These are phyloP conservation scores for Ascochyta viciae-villosae DNA, from an alignment of 2,329 filamentous ascomycete species.

Conservation along the genomic window DNA sequence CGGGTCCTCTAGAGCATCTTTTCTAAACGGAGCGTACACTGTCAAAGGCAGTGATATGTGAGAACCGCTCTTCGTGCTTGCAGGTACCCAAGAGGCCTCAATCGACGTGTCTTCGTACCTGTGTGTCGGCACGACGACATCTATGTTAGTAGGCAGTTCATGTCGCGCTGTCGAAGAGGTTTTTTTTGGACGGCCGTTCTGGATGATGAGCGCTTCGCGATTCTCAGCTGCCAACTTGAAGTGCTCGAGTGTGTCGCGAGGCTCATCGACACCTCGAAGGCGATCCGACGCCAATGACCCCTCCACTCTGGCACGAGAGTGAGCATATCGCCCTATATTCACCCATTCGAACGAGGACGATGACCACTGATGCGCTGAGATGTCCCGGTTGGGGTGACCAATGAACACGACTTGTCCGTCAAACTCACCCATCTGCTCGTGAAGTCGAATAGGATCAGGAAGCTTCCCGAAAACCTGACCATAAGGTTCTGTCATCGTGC, in stretches of 20 bases:
- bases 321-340: constrained; percentile 54
- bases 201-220: constrained; percentile 32
- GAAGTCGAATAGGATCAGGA: constrained; percentile 51
- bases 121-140: background rate
- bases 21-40: background rate
- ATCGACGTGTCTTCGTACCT: background rate
- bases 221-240: constrained; percentile 54
- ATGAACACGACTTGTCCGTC: constrained; percentile 56
- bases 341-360: constrained; percentile 50
- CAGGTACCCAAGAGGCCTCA: background rate
- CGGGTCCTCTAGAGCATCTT: constrained; percentile 33
- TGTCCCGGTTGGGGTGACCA: constrained; percentile 56
- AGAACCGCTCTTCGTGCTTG: background rate
- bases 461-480: constrained; percentile 52
- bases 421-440: constrained; percentile 35
- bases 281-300: constrained; percentile 53
- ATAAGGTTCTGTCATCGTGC: constrained; percentile 18
- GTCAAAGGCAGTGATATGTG: background rate
- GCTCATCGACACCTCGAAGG: constrained; percentile 46
- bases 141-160: background rate
- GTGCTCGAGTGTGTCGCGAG: constrained; percentile 49
- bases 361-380: constrained; percentile 58
- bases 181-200: constrained; percentile 18
- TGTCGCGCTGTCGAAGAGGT: background rate
- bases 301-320: constrained; percentile 52